phyloP scores from a whole-genome alignment of 129 eudicot species.

The Logfia minima region DNA sequence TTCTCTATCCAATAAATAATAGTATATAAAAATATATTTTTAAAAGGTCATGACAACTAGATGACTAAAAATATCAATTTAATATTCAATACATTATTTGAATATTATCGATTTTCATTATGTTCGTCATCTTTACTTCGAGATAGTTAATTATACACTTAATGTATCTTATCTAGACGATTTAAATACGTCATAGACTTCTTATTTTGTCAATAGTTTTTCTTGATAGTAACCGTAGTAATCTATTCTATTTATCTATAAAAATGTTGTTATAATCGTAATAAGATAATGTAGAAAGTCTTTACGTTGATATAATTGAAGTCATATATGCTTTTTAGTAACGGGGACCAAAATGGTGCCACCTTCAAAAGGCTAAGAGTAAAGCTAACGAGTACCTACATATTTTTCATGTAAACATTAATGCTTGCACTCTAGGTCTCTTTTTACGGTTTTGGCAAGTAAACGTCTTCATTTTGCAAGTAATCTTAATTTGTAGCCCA shows the following conservation, averaged over 20 bases:
- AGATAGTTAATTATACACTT: not conserved
- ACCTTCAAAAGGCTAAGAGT: not conserved
- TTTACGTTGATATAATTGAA: not conserved
- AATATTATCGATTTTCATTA: too few species aligned
- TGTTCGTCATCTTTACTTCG: not conserved
- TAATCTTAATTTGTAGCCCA: not conserved
- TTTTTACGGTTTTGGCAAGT: constrained; percentile 15
- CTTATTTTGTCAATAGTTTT: constrained; percentile 5
- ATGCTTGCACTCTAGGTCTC: constrained; percentile 17
- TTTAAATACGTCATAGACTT: constrained; percentile 13
- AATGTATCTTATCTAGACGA: not conserved
- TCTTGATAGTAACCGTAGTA: not conserved
- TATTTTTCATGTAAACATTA: not conserved
- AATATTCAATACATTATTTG: too few species aligned
- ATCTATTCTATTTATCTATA: not conserved
- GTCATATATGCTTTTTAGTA: constrained; percentile 1
- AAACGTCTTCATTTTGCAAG: not conserved
- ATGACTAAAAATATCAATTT: too few species aligned
- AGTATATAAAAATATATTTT: too few species aligned
- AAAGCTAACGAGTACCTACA: not conserved
- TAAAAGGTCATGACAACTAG: too few species aligned
- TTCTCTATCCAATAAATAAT: not conserved
- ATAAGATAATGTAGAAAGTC: not conserved
- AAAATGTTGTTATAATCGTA: not conserved
- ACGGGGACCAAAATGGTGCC: constrained; percentile 23